Conservation (phyloP, 2,329 filamentous ascomycete species). For the Monosporascus sp. region DNA sequence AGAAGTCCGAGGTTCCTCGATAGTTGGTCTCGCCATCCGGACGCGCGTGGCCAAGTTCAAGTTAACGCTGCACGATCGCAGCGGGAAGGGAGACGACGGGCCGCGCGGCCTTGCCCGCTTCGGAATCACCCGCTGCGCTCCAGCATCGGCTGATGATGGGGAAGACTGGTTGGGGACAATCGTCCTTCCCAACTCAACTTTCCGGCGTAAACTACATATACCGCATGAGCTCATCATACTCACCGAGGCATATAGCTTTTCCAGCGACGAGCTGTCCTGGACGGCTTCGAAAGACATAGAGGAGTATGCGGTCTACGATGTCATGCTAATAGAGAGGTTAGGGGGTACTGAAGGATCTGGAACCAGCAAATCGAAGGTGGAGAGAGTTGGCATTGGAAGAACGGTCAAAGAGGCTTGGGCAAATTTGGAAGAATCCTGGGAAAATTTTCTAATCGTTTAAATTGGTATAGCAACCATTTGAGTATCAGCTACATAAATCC, state of each 20-base stretch:
- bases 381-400: slow-evolving; percentile 2
- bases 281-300: not conserved
- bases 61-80: not conserved
- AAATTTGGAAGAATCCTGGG: not conserved
- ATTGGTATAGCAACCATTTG: too few species aligned
- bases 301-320: not conserved
- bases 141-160: not conserved
- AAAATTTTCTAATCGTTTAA: not conserved
- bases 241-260: slow-evolving; percentile 3
- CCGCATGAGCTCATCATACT: slow-evolving; percentile 5
- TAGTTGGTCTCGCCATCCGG: not conserved
- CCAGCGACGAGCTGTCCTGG: slow-evolving; percentile 1
- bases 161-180: slow-evolving; percentile 4
- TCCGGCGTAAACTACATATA: not conserved
- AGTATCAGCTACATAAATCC: too few species aligned
- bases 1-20: not conserved
- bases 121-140: not conserved
- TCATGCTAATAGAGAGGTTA: slow-evolving; percentile 1
- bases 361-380: not conserved
- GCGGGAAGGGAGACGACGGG: not conserved
- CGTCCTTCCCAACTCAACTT: not conserved
- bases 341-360: not conserved
- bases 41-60: not conserved
- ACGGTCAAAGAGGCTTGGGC: slow-evolving; percentile 1
- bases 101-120: not conserved